Conservation (phyloP, 192 early-diverging fungal species). For the Phlyctochytrium planicorne region DNA sequence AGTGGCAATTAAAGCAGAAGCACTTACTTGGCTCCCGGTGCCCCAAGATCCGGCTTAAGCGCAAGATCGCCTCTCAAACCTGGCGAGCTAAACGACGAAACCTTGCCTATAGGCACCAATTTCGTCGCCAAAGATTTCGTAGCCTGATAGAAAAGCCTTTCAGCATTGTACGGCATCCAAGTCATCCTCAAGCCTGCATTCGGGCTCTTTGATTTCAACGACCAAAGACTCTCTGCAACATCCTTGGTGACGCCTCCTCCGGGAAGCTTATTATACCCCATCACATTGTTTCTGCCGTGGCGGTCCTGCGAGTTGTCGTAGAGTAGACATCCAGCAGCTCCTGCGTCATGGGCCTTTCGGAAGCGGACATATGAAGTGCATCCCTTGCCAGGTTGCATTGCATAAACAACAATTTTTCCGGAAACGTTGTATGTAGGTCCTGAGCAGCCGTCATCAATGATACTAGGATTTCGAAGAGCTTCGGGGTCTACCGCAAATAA, state of each 20-base stretch:
- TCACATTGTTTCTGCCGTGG: too few species aligned
- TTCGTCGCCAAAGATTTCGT: too few species aligned
- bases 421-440: background rate
- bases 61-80: conserved; percentile 72
- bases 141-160: too few species aligned
- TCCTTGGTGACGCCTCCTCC: too few species aligned
- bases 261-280: too few species aligned
- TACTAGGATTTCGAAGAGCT: too few species aligned
- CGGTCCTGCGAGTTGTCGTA: background rate
- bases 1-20: background rate
- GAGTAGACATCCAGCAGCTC: conserved; percentile 1
- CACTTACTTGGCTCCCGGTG: background rate
- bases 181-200: too few species aligned
- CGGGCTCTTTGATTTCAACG: too few species aligned
- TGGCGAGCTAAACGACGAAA: conserved; percentile 68
- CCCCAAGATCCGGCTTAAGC: conserved; percentile 44
- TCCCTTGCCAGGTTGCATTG: background rate
- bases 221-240: too few species aligned
- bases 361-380: background rate
- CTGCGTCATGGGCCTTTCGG: background rate
- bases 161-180: too few species aligned
- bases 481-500: background rate
- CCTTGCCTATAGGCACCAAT: too few species aligned
- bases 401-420: background rate
- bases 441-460: conserved; percentile 1